These are phyloP conservation scores for Chlamydomonas eustigma DNA, from an alignment of 139 green algal species.

Conservation along the genomic window DNA sequence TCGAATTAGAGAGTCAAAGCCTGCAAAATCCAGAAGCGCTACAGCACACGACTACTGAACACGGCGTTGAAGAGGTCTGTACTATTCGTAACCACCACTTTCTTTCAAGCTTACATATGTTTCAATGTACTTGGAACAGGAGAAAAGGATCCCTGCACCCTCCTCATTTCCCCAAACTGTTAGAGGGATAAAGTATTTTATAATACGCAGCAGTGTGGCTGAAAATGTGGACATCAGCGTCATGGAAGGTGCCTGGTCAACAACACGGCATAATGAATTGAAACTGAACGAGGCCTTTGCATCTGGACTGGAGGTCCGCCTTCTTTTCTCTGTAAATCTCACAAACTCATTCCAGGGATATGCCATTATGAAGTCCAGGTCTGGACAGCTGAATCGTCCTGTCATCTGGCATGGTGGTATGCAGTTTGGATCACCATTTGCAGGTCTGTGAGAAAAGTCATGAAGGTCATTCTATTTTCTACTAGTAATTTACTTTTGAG, in stretches of 20 bases:
- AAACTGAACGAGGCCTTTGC: conserved; percentile 63
- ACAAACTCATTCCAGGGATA: conserved; percentile 70
- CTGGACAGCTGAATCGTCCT: conserved; percentile 21
- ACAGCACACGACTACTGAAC: no score
- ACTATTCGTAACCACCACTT: no score
- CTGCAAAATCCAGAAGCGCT: no score
- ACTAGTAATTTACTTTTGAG: no score
- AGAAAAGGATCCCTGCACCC: no score
- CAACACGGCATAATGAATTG: conserved; percentile 61
- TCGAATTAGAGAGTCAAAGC: no score
- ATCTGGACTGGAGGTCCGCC: conserved; percentile 34
- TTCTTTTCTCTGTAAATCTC: conserved; percentile 69
- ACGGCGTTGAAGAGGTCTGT: no score
- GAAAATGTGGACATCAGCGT: conserved; percentile 62
- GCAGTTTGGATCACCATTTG: conserved; percentile 45
- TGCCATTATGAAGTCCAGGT: conserved; percentile 50
- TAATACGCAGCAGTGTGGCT: conserved; percentile 59
- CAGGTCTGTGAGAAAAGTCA: no score
- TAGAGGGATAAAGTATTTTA: conserved; percentile 52
- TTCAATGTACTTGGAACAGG: no score
- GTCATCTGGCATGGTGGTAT: conserved; percentile 27
- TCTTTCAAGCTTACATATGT: no score
- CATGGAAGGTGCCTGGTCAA: conserved; percentile 58
- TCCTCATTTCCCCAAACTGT: no score
- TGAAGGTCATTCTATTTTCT: no score